Evolutionary conservation across 805 yeast species (phyloP).

Genomic region (Starmerella tilneyi): DNA sequence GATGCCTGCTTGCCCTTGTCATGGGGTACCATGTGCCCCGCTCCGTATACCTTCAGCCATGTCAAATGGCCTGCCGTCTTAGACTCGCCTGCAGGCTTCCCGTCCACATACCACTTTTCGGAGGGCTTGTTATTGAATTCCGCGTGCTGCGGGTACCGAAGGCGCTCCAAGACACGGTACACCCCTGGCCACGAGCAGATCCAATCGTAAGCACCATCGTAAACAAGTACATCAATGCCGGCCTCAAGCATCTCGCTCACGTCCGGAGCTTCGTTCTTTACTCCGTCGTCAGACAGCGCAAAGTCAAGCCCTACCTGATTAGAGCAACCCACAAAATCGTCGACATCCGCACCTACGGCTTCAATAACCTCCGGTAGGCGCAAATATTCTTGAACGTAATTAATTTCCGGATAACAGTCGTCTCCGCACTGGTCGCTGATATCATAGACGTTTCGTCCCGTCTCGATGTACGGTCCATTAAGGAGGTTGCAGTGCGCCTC

Average conservation of each 20-base stretch:
- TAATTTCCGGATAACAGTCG: conserved; percentile 68
- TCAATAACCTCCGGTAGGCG: conserved; percentile 65
- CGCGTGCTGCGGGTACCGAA: conserved; percentile 55
- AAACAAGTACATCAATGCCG: conserved; percentile 71
- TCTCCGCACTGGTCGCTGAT: conserved; percentile 68
- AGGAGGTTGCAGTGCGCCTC: conserved; percentile 67
- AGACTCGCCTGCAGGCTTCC: conserved; percentile 52
- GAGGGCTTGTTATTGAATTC: conserved; percentile 39
- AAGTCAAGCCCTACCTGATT: conserved; percentile 70
- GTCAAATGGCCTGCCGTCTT: conserved; percentile 66
- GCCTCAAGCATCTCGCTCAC: conserved; percentile 62
- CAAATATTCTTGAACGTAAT: conserved; percentile 66
- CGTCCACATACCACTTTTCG: conserved; percentile 35
- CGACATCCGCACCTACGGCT: conserved; percentile 87
- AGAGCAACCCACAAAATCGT: conserved; percentile 42
- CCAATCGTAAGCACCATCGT: conserved; percentile 93
- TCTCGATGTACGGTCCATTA: conserved; percentile 67
- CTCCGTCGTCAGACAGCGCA: conserved; percentile 80
- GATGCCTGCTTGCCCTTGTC: conserved; percentile 73
- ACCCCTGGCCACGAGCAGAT: conserved; percentile 97
- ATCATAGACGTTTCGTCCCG: conserved; percentile 89
- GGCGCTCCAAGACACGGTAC: conserved; percentile 64
- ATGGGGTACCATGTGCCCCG: conserved; percentile 94
- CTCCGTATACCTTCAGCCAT: conserved; percentile 73
- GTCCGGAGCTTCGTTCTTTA: conserved; percentile 71